These are phyloP conservation scores for Tolypocladium pustulatum DNA, from an alignment of 2,329 filamentous ascomycete genomes.

Conservation along the genomic window DNA sequence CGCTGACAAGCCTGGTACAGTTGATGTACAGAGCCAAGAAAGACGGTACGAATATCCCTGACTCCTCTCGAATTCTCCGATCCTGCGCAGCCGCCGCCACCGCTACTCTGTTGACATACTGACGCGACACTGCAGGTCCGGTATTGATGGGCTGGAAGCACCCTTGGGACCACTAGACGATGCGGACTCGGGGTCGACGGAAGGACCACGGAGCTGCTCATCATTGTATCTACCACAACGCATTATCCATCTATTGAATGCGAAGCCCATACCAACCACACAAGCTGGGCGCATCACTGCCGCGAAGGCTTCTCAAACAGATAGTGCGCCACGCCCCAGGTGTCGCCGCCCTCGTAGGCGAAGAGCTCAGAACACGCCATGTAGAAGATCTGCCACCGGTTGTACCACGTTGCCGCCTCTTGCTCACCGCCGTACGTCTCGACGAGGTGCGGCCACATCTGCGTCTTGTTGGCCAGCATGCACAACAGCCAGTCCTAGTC, in stretches of 20 bases:
- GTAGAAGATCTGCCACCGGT: conserved; percentile 64
- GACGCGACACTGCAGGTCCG: conserved; percentile 35
- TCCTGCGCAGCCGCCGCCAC: neutral
- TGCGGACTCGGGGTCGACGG: neutral
- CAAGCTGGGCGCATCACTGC: neutral
- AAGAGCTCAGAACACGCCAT: conserved; percentile 63
- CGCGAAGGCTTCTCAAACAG: conserved; percentile 47
- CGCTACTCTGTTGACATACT: neutral
- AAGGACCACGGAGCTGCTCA: neutral
- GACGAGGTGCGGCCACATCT: conserved; percentile 52
- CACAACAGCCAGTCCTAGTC: conserved; percentile 49
- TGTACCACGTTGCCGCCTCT: conserved; percentile 51
- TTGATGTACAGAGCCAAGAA: conserved; percentile 95
- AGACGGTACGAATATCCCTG: conserved; percentile 51
- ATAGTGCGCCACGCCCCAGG: conserved; percentile 58
- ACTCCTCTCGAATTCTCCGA: neutral
- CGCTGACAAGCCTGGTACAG: conserved; percentile 31
- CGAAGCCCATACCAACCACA: neutral
- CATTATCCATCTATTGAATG: neutral
- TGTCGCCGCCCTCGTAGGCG: conserved; percentile 53
- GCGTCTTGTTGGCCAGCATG: conserved; percentile 46
- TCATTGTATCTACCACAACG: neutral
- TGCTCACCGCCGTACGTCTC: conserved; percentile 52
- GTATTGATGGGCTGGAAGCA: conserved; percentile 89
- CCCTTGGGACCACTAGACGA: conserved; percentile 75